These are phyloP conservation scores for Catenaria anguillulae DNA, from an alignment of 371 early-diverging fungal species.

Conservation along the genomic window DNA sequence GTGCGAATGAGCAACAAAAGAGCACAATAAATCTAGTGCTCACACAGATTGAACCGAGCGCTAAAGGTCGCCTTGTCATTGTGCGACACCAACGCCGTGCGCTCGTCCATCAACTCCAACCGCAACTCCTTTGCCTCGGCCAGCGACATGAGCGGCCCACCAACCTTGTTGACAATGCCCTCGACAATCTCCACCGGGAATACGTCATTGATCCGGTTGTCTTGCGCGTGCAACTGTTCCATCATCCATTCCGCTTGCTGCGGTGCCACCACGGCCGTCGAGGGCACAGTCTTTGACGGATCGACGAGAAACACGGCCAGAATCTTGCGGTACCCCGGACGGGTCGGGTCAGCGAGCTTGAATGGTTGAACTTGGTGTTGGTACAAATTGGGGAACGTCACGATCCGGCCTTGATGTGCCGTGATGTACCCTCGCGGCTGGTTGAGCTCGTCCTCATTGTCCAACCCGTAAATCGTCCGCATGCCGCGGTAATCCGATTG, in stretches of 20 bases:
- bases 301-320: slow-evolving; percentile 35
- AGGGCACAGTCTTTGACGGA: slow-evolving; percentile 15
- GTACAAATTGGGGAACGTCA: slow-evolving; percentile 46
- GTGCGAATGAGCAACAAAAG: neutral
- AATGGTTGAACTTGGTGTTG: slow-evolving; percentile 36
- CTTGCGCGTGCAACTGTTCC: neutral
- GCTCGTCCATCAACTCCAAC: neutral
- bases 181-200: slow-evolving; percentile 2
- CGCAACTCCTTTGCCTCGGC: neutral
- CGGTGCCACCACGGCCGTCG: slow-evolving; percentile 26
- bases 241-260: slow-evolving; percentile 20
- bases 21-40: neutral
- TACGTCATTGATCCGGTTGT: neutral
- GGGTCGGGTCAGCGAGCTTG: slow-evolving; percentile 24
- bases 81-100: neutral
- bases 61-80: neutral
- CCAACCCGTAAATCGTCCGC: slow-evolving; percentile 1
- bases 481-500: slow-evolving; percentile 14
- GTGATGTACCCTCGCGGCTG: slow-evolving; percentile 21
- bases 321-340: slow-evolving; percentile 35
- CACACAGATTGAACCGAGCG: neutral
- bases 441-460: slow-evolving; percentile 6
- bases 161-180: neutral
- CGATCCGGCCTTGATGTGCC: slow-evolving; percentile 24
- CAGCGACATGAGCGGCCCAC: neutral